Conservation (phyloP, 495 filamentous ascomycete genomes). For the Gamarada debralockiae region DNA sequence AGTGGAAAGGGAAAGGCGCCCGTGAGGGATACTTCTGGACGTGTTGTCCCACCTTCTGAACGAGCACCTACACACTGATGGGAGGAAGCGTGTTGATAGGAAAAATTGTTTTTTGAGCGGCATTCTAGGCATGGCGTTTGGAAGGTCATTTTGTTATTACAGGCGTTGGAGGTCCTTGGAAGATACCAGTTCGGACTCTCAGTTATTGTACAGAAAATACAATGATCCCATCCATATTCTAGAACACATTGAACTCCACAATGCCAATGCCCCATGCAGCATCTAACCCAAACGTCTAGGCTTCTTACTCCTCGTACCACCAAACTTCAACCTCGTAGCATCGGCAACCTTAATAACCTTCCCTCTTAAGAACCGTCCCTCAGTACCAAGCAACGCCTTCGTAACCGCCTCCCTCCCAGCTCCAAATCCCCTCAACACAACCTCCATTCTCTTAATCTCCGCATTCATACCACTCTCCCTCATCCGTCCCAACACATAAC, state of each 20-base stretch:
- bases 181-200: constrained; percentile 18
- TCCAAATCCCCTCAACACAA: constrained; percentile 80
- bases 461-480: constrained; percentile 63
- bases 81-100: background rate
- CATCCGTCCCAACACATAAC: constrained; percentile 73
- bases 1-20: constrained; percentile 39
- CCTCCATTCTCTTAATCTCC: constrained; percentile 63
- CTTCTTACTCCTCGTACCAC: constrained; percentile 81
- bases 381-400: constrained; percentile 82
- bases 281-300: constrained; percentile 74
- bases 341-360: constrained; percentile 76
- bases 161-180: constrained; percentile 19
- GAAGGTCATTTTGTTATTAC: background rate
- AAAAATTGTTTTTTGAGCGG: constrained; percentile 1
- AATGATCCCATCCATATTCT: constrained; percentile 1
- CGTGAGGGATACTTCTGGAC: constrained; percentile 34
- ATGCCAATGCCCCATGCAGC: too few species aligned
- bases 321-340: constrained; percentile 86
- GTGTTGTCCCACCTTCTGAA: constrained; percentile 36
- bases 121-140: constrained; percentile 2
- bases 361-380: constrained; percentile 68
- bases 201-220: constrained; percentile 20
- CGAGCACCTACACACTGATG: constrained; percentile 30
- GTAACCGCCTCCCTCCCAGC: constrained; percentile 79
- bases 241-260: constrained; percentile 5